Conservation (phyloP, 192 early-diverging fungal species). For the Geranomyces michiganensis region DNA sequence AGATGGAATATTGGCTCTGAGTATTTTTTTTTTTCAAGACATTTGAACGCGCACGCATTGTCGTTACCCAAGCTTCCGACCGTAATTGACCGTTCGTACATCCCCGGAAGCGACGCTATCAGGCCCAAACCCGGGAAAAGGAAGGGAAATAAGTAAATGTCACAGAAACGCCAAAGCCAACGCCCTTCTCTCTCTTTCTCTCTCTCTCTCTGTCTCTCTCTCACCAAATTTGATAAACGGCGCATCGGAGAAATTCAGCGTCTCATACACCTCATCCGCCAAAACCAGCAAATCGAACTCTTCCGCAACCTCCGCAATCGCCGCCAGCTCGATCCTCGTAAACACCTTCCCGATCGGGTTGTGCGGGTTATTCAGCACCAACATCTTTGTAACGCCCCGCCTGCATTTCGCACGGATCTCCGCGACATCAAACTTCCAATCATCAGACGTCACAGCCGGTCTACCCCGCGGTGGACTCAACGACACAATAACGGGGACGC, state of each 20-base stretch:
- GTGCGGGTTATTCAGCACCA: slow-evolving; percentile 95
- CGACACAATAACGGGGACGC: slow-evolving; percentile 83
- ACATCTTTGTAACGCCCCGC: slow-evolving; percentile 71
- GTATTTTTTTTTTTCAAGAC: too few species aligned
- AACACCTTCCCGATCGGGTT: slow-evolving; percentile 88
- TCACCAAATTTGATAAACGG: slow-evolving; percentile 56
- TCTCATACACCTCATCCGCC: slow-evolving; percentile 93
- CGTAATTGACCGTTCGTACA: slow-evolving; percentile 94
- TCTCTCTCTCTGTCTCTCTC: too few species aligned
- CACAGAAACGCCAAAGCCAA: too few species aligned
- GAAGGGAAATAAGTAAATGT: too few species aligned
- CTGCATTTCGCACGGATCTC: slow-evolving; percentile 78
- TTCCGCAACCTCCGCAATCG: slow-evolving; percentile 74
- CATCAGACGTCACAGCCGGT: slow-evolving; percentile 58
- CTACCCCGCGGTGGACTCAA: slow-evolving; percentile 60
- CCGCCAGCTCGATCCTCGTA: slow-evolving; percentile 68
- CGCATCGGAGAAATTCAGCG: slow-evolving; percentile 72
- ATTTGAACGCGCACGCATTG: neutral
- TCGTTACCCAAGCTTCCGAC: slow-evolving; percentile 77
- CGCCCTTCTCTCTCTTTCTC: too few species aligned
- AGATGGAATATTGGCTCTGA: too few species aligned
- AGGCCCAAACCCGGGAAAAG: too few species aligned
- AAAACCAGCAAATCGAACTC: slow-evolving; percentile 86
- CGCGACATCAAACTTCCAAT: slow-evolving; percentile 87
- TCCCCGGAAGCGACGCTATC: slow-evolving; percentile 77